Percentiles rank a stretch among this genome's conserved stretches.
Conservation (phyloP, 495 filamentous ascomycete genomes). For the Neurospora tetraspora region DNA sequence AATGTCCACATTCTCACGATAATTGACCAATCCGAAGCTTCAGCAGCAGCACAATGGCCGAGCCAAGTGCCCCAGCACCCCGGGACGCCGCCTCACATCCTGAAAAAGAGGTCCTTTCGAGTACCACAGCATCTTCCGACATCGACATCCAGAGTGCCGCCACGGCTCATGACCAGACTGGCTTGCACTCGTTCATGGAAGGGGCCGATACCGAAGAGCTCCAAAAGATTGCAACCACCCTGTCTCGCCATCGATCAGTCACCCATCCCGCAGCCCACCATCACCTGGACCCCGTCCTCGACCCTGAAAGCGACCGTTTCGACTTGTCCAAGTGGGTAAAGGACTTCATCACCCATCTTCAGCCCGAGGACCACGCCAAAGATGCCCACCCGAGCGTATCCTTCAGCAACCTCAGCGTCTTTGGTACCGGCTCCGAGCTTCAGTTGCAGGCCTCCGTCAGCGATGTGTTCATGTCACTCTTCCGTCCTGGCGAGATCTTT, state of each 20-base stretch:
- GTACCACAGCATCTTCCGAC: not conserved
- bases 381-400: constrained; percentile 25
- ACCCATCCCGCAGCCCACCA: no score
- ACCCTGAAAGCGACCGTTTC: constrained; percentile 16
- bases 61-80: not conserved
- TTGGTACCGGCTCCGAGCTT: constrained; percentile 42
- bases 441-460: constrained; percentile 48
- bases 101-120: not conserved
- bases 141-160: not conserved
- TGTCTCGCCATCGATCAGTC: constrained; percentile 11
- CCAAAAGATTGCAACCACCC: constrained; percentile 14
- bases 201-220: constrained; percentile 12
- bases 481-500: constrained; percentile 38
- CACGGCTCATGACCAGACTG: not conserved
- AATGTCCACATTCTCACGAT: not conserved
- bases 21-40: not conserved
- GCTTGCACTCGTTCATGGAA: constrained; percentile 3
- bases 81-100: not conserved
- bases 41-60: not conserved
- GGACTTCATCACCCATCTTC: constrained; percentile 12
- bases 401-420: constrained; percentile 45
- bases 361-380: constrained; percentile 13
- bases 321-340: constrained; percentile 15
- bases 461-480: constrained; percentile 37
- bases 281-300: constrained; percentile 7